Base-by-base conservation (phyloP, 495 filamentous ascomycete species). In the Annulohypoxylon bovei region DNA sequence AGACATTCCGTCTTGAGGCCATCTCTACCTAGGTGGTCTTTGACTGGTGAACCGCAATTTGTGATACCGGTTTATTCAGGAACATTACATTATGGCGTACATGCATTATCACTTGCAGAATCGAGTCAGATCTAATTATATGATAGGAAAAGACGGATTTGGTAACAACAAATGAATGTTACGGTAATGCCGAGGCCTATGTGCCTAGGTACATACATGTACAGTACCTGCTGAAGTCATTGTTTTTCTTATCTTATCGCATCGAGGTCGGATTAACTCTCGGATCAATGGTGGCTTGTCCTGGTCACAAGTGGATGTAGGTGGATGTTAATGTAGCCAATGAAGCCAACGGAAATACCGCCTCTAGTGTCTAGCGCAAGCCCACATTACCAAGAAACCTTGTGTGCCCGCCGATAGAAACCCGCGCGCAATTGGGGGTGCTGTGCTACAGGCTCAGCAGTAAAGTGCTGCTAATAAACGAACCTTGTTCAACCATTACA, bases 171-270 rank as follows among this genome's bases (percentile, higher is more conserved):
- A 6, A 27, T 3, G 47, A 20, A 47, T 68, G 12, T 47, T 37
- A 22, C 32, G n/a, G n/a, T 35, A 42, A 50, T 61, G 61, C 70
- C 70, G 65, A 72, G 65, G 70, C 60, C 20, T 57, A 1, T 35
- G 32, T 35, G 6, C 6, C 7, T 9, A 1, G 11, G 7, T 35
- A 9, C 32, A 35, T 3, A 40, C n/a, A n/a, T n/a, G n/a, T n/a
- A n/a, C n/a, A n/a, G n/a, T n/a, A n/a, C n/a, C n/a, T n/a, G n/a
- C n/a, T n/a, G n/a, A n/a, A n/a, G 67, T 71, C 68, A 69, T 70
- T 59, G 61, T 58, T 72, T 56, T 18, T 49, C 42, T 68, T 70
- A 70, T 76, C 75, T 76, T 75, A 76, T 75, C 75, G 44, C 11
- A 30, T 49, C 25, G 40, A 62, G 30, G 9, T 7, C 65, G 70